phyloP scores from a whole-genome alignment of 2,329 filamentous ascomycete species.

The Pseudogymnoascus sp. region DNA sequence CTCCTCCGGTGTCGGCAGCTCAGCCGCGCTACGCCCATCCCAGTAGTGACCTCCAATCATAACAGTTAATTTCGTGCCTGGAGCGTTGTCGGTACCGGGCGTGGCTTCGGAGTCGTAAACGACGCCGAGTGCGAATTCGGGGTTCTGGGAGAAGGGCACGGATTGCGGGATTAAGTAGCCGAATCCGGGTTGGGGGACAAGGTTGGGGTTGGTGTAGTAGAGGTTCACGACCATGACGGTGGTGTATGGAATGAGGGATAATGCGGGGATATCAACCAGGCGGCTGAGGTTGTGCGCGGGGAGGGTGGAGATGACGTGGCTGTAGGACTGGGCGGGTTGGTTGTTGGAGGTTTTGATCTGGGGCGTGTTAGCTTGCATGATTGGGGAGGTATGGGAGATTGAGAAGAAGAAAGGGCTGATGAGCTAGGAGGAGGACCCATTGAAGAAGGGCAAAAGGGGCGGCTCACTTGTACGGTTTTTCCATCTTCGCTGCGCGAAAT shows the following conservation, averaged over 20 bases:
- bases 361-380: conserved; percentile 18
- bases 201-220: conserved; percentile 59
- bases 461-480: background rate
- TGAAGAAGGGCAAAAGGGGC: background rate
- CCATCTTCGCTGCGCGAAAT: conserved; percentile 21
- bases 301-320: conserved; percentile 59
- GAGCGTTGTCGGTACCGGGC: conserved; percentile 28
- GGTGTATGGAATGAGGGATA: conserved; percentile 53
- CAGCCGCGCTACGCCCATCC: conserved; percentile 41
- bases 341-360: conserved; percentile 26
- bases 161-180: conserved; percentile 84
- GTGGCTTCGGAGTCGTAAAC: conserved; percentile 66
- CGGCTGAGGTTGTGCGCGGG: conserved; percentile 13
- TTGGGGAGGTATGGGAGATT: background rate
- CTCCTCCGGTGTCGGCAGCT: conserved; percentile 55
- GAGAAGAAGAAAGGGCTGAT: background rate
- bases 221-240: conserved; percentile 91
- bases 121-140: conserved; percentile 77
- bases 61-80: conserved; percentile 80
- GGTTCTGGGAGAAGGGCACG: conserved; percentile 62
- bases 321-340: conserved; percentile 29
- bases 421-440: background rate
- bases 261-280: conserved; percentile 34
- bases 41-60: conserved; percentile 95
- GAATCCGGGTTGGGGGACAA: conserved; percentile 64